A percentile compares a stretch with the other conserved stretches of the same genome.
Evolutionary conservation across 495 filamentous ascomycete species (phyloP).

Genomic region (Amniculicola lignicola): DNA sequence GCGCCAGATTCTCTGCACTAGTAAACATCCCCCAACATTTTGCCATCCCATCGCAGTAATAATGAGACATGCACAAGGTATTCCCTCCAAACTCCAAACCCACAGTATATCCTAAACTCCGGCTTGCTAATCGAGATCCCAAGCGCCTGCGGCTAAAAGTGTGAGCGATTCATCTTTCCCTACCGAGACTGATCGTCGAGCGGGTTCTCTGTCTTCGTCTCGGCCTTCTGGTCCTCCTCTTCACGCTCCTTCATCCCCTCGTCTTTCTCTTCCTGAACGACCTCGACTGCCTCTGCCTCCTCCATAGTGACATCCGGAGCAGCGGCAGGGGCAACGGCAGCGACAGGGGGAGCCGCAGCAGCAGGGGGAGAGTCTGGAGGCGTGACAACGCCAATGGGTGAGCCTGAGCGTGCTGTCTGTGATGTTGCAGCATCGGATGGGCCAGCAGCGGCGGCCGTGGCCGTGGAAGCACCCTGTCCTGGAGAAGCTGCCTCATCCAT

Average conservation of each 20-base stretch:
- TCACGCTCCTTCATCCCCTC: constrained; percentile 22
- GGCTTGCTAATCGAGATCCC: no score
- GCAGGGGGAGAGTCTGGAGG: constrained; percentile 29
- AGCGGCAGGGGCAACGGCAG: neutral
- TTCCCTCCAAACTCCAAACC: no score
- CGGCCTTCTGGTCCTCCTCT: constrained; percentile 12
- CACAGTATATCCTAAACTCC: no score
- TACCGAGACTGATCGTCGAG: no score
- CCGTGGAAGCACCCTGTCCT: neutral
- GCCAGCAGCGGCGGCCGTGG: neutral
- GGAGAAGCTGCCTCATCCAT: constrained; percentile 25
- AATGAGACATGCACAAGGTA: no score
- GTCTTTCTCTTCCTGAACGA: constrained; percentile 1
- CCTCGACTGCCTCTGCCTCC: constrained; percentile 3
- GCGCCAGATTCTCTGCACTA: no score
- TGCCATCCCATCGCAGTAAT: no score
- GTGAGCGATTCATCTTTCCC: no score
- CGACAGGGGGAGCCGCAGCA: neutral
- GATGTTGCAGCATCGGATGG: constrained; percentile 3
- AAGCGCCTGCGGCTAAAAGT: no score
- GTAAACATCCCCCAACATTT: no score
- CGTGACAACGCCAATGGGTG: constrained; percentile 22
- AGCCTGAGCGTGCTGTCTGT: constrained; percentile 5
- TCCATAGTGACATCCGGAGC: constrained; percentile 23
- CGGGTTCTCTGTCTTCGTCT: constrained; percentile 15